These are phyloP conservation scores for Suillus plorans DNA, from an alignment of 768 basidiomycete species.

Conservation along the genomic window DNA sequence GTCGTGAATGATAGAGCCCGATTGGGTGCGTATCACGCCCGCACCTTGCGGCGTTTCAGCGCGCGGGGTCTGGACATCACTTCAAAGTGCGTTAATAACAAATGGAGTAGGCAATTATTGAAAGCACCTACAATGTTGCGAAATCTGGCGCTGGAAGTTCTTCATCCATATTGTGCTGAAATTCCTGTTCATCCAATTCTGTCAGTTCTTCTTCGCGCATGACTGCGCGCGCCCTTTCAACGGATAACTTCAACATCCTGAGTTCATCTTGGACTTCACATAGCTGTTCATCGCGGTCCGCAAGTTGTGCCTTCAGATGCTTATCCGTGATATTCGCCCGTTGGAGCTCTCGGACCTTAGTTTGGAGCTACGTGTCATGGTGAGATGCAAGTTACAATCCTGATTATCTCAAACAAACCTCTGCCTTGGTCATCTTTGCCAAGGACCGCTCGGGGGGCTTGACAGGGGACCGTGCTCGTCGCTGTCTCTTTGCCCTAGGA, in stretches of 20 bases:
- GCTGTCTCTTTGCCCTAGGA: conserved; percentile 10
- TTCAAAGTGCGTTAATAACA: not conserved
- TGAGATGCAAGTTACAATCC: not conserved
- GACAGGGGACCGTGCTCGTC: conserved; percentile 8
- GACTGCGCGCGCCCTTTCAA: not conserved
- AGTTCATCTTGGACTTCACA: conserved; percentile 12
- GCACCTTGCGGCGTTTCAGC: not conserved
- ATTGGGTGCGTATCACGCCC: conserved; percentile 39
- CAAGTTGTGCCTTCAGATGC: conserved; percentile 32
- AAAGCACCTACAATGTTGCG: conserved; percentile 1
- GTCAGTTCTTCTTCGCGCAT: conserved; percentile 13
- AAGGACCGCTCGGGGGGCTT: conserved; percentile 24
- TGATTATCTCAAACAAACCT: conserved; percentile 29
- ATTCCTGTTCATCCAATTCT: conserved; percentile 10
- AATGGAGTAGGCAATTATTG: not conserved
- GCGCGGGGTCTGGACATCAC: not conserved
- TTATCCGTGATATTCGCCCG: not conserved
- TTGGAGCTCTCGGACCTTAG: conserved; percentile 1
- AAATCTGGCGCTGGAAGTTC: conserved; percentile 7
- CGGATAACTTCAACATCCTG: not conserved
- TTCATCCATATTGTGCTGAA: not conserved
- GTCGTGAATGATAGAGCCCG: conserved; percentile 47
- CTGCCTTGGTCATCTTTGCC: conserved; percentile 39
- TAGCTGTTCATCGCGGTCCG: conserved; percentile 20
- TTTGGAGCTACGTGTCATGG: not conserved